Evolutionary conservation across 2,329 filamentous ascomycete species (phyloP).

Genomic region (Sporothrix pseudoabietina): DNA sequence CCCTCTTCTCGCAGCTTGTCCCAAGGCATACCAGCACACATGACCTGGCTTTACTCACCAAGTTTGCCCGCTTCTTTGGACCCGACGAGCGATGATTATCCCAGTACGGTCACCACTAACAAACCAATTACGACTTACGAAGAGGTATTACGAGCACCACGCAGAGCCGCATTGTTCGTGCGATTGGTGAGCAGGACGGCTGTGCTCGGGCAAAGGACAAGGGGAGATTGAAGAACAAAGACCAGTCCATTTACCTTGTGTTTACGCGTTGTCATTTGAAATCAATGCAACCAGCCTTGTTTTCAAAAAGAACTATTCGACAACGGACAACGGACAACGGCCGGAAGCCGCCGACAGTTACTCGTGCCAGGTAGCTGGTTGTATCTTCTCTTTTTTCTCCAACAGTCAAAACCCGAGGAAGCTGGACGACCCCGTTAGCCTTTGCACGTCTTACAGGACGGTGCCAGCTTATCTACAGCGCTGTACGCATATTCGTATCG

Average conservation of each 20-base stretch:
- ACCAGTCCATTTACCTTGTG: background rate
- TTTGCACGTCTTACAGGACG: background rate
- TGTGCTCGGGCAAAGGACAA: background rate
- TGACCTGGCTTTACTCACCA: background rate
- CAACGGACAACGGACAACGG: too few species aligned
- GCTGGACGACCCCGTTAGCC: background rate
- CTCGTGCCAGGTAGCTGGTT: background rate
- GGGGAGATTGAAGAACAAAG: background rate
- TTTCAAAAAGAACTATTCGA: too few species aligned
- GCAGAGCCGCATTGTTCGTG: background rate
- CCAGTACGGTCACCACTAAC: background rate
- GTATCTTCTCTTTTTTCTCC: background rate
- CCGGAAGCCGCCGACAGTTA: background rate
- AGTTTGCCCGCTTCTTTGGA: background rate
- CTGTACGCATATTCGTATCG: background rate
- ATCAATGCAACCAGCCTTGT: background rate
- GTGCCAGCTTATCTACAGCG: background rate
- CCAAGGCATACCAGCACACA: constrained; percentile 9
- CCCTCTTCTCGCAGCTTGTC: background rate
- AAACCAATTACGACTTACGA: background rate
- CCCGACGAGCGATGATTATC: constrained; percentile 16
- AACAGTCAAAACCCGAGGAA: background rate
- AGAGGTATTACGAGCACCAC: background rate
- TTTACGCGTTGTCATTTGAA: constrained; percentile 9
- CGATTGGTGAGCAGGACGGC: background rate